Evolutionary conservation across 495 filamentous ascomycete genomes (phyloP).

Genomic region (Penicillium psychrofluorescens): DNA sequence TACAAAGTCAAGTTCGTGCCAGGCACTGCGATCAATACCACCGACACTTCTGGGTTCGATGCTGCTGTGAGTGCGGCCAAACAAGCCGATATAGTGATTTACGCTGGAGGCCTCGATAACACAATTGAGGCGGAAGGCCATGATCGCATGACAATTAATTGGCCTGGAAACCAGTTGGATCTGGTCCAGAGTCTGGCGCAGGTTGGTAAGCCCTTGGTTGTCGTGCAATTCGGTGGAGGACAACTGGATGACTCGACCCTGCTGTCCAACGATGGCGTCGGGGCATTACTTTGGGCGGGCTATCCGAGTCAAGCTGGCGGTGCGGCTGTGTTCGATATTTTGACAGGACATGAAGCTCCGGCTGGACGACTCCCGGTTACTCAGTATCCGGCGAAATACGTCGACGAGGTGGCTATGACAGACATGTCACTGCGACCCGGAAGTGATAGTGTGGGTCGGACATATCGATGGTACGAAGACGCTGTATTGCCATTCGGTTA

Average conservation of each 20-base stretch:
- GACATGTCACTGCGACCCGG: constrained; percentile 51
- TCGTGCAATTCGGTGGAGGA: constrained; percentile 54
- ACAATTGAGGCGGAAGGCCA: constrained; percentile 46
- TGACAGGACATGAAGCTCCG: constrained; percentile 46
- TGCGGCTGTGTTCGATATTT: constrained; percentile 45
- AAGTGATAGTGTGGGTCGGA: constrained; percentile 38
- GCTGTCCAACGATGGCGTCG: constrained; percentile 29
- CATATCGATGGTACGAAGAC: constrained; percentile 55
- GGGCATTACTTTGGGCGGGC: constrained; percentile 50
- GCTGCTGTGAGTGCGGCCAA: constrained; percentile 40
- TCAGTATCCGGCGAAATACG: constrained; percentile 51
- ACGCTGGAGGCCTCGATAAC: constrained; percentile 51
- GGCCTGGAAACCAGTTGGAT: constrained; percentile 42
- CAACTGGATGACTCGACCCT: constrained; percentile 50
- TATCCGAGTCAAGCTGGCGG: constrained; percentile 55
- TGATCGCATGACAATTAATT: constrained; percentile 40
- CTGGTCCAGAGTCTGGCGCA: constrained; percentile 8
- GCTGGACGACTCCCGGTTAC: constrained; percentile 52
- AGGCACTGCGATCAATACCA: constrained; percentile 34
- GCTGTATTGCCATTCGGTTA: constrained; percentile 49
- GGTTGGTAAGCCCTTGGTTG: constrained; percentile 48
- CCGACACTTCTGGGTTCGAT: constrained; percentile 29
- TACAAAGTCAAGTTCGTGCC: constrained; percentile 41
- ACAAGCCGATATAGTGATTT: constrained; percentile 49
- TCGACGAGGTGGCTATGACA: constrained; percentile 43